Conservation (phyloP, 805 yeast genomes). For the Suhomyces sp. region DNA sequence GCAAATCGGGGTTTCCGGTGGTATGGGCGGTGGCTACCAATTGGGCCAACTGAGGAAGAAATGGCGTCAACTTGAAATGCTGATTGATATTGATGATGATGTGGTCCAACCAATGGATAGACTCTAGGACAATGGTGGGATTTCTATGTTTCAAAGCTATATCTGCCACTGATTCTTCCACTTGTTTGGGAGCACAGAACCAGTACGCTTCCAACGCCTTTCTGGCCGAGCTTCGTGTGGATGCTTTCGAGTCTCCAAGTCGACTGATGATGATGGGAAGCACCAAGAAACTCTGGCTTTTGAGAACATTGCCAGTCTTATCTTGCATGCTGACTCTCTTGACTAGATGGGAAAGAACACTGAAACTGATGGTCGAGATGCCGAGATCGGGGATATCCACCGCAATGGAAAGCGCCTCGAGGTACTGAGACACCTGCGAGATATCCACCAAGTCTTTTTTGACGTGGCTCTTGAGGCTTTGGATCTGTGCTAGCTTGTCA, state of each 20-base stretch:
- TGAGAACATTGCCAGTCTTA: slow-evolving; percentile 36
- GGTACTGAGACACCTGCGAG: slow-evolving; percentile 47
- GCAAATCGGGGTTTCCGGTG: slow-evolving; percentile 3
- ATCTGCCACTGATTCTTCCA: slow-evolving; percentile 45
- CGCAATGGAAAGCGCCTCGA: slow-evolving; percentile 49
- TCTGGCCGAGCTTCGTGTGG: slow-evolving; percentile 44
- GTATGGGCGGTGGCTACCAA: slow-evolving; percentile 13
- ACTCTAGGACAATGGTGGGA: slow-evolving; percentile 39
- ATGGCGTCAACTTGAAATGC: slow-evolving; percentile 29
- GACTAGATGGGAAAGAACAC: slow-evolving; percentile 54
- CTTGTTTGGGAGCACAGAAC: slow-evolving; percentile 49
- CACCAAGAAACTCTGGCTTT: slow-evolving; percentile 42
- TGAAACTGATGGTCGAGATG: slow-evolving; percentile 45
- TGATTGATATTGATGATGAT: slow-evolving; percentile 35
- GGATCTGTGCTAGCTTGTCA: slow-evolving; percentile 19
- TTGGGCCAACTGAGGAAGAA: slow-evolving; percentile 24
- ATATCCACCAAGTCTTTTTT: slow-evolving; percentile 55
- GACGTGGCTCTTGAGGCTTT: slow-evolving; percentile 50
- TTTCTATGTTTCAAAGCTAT: slow-evolving; percentile 43
- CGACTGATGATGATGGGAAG: slow-evolving; percentile 53
- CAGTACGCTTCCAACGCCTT: slow-evolving; percentile 55
- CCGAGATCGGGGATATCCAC: slow-evolving; percentile 37
- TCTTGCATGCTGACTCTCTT: slow-evolving; percentile 62
- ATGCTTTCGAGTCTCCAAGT: slow-evolving; percentile 41
- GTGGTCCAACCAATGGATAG: slow-evolving; percentile 45